These are phyloP conservation scores for Candida sojae DNA, from an alignment of 1,139 yeast genomes.

Conservation along the genomic window DNA sequence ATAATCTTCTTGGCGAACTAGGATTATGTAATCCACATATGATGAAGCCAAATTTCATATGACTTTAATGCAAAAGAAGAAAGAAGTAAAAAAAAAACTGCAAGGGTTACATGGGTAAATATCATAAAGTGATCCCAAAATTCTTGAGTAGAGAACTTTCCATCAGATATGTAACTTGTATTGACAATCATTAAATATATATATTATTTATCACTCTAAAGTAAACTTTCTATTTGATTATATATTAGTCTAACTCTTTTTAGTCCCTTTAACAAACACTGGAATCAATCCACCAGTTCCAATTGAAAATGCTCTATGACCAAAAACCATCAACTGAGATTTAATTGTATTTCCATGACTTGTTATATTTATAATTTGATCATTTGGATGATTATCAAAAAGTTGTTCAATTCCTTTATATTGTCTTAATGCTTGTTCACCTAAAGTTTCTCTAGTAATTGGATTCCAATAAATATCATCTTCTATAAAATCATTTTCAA, in stretches of 20 bases:
- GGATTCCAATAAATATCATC: constrained; percentile 39
- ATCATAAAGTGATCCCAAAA: no score
- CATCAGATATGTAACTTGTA: no score
- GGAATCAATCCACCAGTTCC: constrained; percentile 51
- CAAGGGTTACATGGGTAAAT: no score
- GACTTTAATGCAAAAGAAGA: no score
- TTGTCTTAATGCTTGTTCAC: constrained; percentile 41
- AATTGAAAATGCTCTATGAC: constrained; percentile 43
- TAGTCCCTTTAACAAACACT: constrained; percentile 37
- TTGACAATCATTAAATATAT: no score
- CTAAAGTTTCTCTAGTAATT: constrained; percentile 42
- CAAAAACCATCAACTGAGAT: constrained; percentile 41
- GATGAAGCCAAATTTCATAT: no score
- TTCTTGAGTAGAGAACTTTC: no score
- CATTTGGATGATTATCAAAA: constrained; percentile 22
- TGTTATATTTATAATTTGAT: constrained; percentile 31
- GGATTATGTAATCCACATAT: no score
- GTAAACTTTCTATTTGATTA: no score
- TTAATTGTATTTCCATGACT: constrained; percentile 45
- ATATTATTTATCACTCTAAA: no score
- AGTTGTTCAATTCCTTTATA: constrained; percentile 37
- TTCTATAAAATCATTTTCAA: constrained; percentile 42
- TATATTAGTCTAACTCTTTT: not conserved
- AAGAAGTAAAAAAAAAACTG: no score
- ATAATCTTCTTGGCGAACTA: no score